Evolutionary conservation across 2,329 filamentous ascomycete species (phyloP), one percentile per base, ranked within the genome.

Genomic region (Colletotrichum liriopes): DNA sequence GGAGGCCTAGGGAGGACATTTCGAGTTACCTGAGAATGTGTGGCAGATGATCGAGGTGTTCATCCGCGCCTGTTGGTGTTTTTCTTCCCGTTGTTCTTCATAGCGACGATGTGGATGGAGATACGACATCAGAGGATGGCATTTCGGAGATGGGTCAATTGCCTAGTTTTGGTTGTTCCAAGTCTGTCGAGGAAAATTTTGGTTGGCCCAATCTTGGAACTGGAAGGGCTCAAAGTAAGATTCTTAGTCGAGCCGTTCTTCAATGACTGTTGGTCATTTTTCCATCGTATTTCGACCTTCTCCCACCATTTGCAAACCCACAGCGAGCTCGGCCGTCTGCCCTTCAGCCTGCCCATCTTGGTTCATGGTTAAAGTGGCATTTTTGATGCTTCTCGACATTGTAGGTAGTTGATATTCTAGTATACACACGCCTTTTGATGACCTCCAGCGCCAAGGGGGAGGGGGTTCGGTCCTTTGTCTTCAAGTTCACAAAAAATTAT

Each of bases 1-100:
- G 62, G 11, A 65, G 62, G 14, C 62, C 62, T 14, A 65, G 29
- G 14, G 62, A 56, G 12, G 39, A 65, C 62, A 65, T 65, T 32
- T 20, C 39, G 49, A 37, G 3, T 49, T 2, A 5, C 47, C 26
- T 18, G 8, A 14, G 49, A 23, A 20, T 32, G 14, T 2, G 8
- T 18, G 26, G 23, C 5, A 29, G 49, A 18, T 29, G 26, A 20
- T 29, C 26, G 14, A 9, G 29, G 6, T 29, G 26, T 29, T 16
- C 7, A 26, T 29, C 49, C 6, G 47, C 6, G 47, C 23, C 18
- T 8, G 14, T 52, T n/a, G n/a, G 47, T 29, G 23, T 11, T 29
- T 51, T 8, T 18, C 47, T 7, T 16, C 23, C 26, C 5, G 12
- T 4, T 4, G 26, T 52, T 29, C 14, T 52, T 29, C 23, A 51